Base-by-base conservation (phyloP, 2,329 filamentous ascomycete genomes). In the Botryotinia convoluta region DNA sequence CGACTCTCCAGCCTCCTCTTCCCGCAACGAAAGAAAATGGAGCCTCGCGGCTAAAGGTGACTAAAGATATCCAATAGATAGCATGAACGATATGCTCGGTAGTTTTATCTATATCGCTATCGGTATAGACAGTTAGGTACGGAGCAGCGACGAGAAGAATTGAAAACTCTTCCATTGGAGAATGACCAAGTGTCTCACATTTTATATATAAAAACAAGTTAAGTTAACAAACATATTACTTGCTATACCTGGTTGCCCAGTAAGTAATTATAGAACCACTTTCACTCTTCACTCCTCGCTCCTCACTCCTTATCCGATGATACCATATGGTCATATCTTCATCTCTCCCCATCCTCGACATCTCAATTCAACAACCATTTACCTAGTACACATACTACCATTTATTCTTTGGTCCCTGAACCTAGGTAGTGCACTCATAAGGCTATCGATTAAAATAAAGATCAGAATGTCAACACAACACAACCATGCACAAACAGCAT, bases 131-230 rank as follows among this genome's bases (percentile, higher is more conserved):
- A 57, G 51, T 16, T 29, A 18, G 51, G 51, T 18, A 32, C 44
- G 51, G n/a, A 57, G 51, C n/a, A 57, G 51, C 51, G 51, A 57
- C 39, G 44, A 64, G 32, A 48, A 35, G 18, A 45, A 64, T 26
- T 26, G 42, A 54, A 68, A 54, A 39, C 64, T 54, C 64, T 54
- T 51, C 45, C 9, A 37, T 67, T 37, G 37, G n/a, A 68, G 35
- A 54, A 68, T 68, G 59, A 44, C 29, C 42, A 42, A 54, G 59
- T 67, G 69, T 72, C 69, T 72, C 65, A 32, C 37, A 64, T 62
- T 16, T 39, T 39, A 1, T 16, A n/a, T 62, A 51, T 63, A 45
- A 71, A n/a, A 71, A 7, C 42, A 63, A 20, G 42, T 26, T n/a
- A 35, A 35, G 42, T 18, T 9, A 18, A 62, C 60, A n/a, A 16